Percentiles rank a stretch among this genome's conserved stretches.
phyloP scores from a whole-genome alignment of 768 basidiomycete species.

The Daedalea quercina region DNA sequence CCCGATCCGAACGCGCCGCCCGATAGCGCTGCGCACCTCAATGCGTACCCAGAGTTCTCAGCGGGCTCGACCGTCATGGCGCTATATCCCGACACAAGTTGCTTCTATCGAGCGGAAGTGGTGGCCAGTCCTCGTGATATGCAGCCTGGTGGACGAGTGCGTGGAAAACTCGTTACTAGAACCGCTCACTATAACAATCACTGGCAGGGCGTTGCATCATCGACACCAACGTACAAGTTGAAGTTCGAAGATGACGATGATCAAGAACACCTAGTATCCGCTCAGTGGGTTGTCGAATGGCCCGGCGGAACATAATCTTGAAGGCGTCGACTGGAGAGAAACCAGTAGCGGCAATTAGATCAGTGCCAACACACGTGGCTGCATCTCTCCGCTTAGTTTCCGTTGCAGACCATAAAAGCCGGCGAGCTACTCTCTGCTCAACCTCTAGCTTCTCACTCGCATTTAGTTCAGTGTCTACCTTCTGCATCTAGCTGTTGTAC shows the following conservation, averaged over 20 bases:
- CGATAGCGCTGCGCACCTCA: slow-evolving; percentile 57
- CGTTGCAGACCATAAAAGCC: no score
- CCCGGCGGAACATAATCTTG: slow-evolving; percentile 31
- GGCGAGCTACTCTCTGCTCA: no score
- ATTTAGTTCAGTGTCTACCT: no score
- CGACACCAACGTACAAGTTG: slow-evolving; percentile 49
- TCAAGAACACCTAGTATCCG: slow-evolving; percentile 70
- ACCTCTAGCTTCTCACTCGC: no score
- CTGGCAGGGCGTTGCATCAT: slow-evolving; percentile 10
- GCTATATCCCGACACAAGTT: slow-evolving; percentile 87
- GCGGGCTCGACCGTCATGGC: slow-evolving; percentile 75
- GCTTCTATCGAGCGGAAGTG: slow-evolving; percentile 85
- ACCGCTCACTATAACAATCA: background rate
- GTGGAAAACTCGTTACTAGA: slow-evolving; percentile 24
- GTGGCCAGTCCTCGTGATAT: slow-evolving; percentile 54
- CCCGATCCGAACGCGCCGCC: slow-evolving; percentile 61
- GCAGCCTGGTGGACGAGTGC: slow-evolving; percentile 30
- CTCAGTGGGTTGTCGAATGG: slow-evolving; percentile 80
- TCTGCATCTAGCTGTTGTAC: no score
- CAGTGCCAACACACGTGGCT: no score
- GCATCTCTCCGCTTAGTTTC: no score
- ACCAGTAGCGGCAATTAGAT: no score
- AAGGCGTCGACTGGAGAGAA: no score
- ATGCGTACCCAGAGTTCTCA: slow-evolving; percentile 65
- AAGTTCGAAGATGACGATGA: slow-evolving; percentile 89